Evolutionary conservation across 2,329 filamentous ascomycete genomes (phyloP), one percentile per base, ranked within the genome.

Genomic region (Thermomyces lanuginosus): DNA sequence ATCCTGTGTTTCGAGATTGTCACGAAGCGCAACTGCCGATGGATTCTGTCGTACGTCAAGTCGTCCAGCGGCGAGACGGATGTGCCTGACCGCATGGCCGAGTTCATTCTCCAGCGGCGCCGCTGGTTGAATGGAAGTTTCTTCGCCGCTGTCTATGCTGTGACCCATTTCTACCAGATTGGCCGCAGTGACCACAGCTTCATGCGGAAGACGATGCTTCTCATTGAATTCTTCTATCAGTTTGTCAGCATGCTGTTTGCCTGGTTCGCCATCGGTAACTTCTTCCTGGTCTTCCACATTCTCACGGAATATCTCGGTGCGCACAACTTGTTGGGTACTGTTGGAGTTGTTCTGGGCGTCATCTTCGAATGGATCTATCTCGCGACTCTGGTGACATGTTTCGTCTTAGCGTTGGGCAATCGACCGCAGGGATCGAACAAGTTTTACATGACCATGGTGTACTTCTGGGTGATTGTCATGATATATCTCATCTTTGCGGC

Each of bases 231-330:
- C 52, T 61, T 77, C 39, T 98, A 93, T 60, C 84, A 93, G 55
- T 89, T 82, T 1, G 66, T 75, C 55, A 92, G 81, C 64, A 93
- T 95, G 81, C 68, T 98, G 46, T 98, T 95, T 51, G 84, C 89
- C 28, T 98, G 89, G 89, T 95, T 98, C 49, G 82, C 78, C 43
- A 89, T 95, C 46, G 72, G 89, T 47, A 98, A 98, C 60, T 98
- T 98, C 67, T 98, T 95, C 68, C 61, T 98, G 46, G 86, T 98
- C 41, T 98, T 98, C 63, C 84, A 84, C 53, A 95, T 98, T 48
- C 62, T 98, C 37, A 95, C 86, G 1, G 76, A 73, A 7, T 92
- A 84, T 44, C 62, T 98, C 38, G 77, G 81, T 23, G 64, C 69
- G 14, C 42, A 58, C 0, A 53, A 66, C 16, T 65, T 93, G 14